Conservation (phyloP, 345 rosid genomes). For the Melastoma malabathricum region DNA sequence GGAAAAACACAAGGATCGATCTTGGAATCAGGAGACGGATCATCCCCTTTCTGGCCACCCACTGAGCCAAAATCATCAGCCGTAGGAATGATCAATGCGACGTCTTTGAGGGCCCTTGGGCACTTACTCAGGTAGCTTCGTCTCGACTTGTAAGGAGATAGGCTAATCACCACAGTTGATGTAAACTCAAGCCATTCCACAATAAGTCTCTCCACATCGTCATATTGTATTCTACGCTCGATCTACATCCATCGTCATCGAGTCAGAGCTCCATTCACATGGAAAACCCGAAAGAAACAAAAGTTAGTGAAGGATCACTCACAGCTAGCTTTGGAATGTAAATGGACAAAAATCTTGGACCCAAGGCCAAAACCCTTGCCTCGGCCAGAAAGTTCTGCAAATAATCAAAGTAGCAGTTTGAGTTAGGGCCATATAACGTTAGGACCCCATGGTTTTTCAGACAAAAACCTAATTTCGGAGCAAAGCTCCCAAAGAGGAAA, state of each 20-base stretch:
- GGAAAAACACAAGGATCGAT: conserved; percentile 56
- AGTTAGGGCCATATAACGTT: no score
- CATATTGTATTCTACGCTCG: conserved; percentile 70
- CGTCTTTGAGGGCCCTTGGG: conserved; percentile 36
- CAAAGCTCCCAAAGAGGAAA: background rate
- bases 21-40: conserved; percentile 8
- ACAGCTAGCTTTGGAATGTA: conserved; percentile 68
- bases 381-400: conserved; percentile 58
- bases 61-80: conserved; percentile 2
- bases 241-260: conserved; percentile 25
- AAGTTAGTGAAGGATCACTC: conserved; percentile 13
- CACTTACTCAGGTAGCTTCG: conserved; percentile 24
- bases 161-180: conserved; percentile 55
- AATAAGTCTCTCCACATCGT: conserved; percentile 57
- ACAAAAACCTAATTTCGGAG: background rate
- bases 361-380: conserved; percentile 75
- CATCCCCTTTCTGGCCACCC: conserved; percentile 1
- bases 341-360: conserved; percentile 79
- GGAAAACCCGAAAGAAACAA: background rate
- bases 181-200: conserved; percentile 78
- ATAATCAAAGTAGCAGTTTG: background rate
- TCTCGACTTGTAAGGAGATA: conserved; percentile 28
- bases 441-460: background rate
- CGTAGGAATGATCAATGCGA: conserved; percentile 43
- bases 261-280: background rate